phyloP scores from a whole-genome alignment of 768 basidiomycete genomes.

The Plicaturopsis crispa region DNA sequence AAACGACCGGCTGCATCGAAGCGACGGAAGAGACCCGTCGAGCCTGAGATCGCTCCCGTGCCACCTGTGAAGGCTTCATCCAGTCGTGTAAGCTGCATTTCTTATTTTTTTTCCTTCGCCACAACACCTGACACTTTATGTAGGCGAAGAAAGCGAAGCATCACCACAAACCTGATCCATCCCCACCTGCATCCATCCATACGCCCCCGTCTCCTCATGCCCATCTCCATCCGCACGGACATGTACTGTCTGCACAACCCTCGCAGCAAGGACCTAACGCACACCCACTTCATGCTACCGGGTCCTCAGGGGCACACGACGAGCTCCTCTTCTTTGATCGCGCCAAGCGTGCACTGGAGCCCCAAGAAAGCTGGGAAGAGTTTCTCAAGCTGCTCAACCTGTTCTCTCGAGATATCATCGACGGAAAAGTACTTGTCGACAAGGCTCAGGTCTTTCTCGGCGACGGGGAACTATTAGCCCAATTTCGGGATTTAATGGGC shows the following conservation, averaged over 20 bases:
- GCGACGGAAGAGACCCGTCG: slow-evolving; percentile 53
- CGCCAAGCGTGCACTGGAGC: slow-evolving; percentile 74
- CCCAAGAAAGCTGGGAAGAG: slow-evolving; percentile 78
- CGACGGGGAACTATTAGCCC: slow-evolving; percentile 67
- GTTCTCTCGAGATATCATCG: slow-evolving; percentile 89
- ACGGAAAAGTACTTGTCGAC: slow-evolving; percentile 74
- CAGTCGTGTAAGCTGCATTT: slow-evolving; percentile 33
- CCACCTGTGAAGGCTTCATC: slow-evolving; percentile 42
- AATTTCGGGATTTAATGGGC: slow-evolving; percentile 83
- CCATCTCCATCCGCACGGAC: slow-evolving; percentile 12
- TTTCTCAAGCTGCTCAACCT: slow-evolving; percentile 90
- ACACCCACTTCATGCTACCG: too few species aligned
- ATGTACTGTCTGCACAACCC: too few species aligned
- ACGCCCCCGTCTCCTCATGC: slow-evolving; percentile 24
- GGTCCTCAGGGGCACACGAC: slow-evolving; percentile 26
- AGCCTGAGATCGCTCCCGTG: slow-evolving; percentile 63
- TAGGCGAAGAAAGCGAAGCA: slow-evolving; percentile 61
- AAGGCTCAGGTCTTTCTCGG: slow-evolving; percentile 77
- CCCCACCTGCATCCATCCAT: slow-evolving; percentile 43
- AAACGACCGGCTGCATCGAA: slow-evolving; percentile 38
- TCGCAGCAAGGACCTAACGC: too few species aligned
- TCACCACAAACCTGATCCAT: slow-evolving; percentile 50
- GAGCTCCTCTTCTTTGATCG: slow-evolving; percentile 94
- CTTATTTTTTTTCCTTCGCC: slow-evolving; percentile 1
- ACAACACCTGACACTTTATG: slow-evolving; percentile 6